Evolutionary conservation across 345 rosid species (phyloP).

Genomic region (Crucihimalaya himalaica): DNA sequence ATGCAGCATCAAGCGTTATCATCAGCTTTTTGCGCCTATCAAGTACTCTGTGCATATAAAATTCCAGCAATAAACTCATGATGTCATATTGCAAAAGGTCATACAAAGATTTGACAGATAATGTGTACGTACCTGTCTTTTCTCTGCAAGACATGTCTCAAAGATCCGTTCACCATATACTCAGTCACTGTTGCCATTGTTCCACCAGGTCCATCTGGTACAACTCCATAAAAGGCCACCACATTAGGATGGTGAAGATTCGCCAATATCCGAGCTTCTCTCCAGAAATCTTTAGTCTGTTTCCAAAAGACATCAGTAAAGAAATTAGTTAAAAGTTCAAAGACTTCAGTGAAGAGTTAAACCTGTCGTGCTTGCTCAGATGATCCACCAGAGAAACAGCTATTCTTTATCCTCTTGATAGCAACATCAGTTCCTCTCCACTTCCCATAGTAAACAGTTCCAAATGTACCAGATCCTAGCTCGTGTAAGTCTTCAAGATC

Average conservation of each 20-base stretch:
- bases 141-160: conserved; percentile 70
- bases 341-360: conserved; percentile 5
- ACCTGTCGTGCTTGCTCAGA: conserved; percentile 90
- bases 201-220: conserved; percentile 85
- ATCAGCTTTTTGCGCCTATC: conserved; percentile 78
- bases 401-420: conserved; percentile 83
- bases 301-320: neutral
- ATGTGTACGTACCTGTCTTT: conserved; percentile 56
- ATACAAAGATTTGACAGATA: neutral
- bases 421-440: conserved; percentile 99
- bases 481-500: conserved; percentile 87
- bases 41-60: conserved; percentile 52
- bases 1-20: conserved; percentile 83
- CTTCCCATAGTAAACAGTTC: conserved; percentile 86
- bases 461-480: conserved; percentile 92
- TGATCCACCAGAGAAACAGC: conserved; percentile 74
- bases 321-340: neutral
- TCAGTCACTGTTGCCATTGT: conserved; percentile 91
- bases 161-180: conserved; percentile 88
- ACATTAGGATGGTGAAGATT: conserved; percentile 96
- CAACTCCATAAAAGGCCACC: conserved; percentile 91
- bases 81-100: neutral
- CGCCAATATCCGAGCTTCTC: conserved; percentile 85
- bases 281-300: conserved; percentile 86
- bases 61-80: conserved; percentile 28